These are phyloP conservation scores for Malus asiatica DNA, from an alignment of 306 rosid species.

Conservation along the genomic window DNA sequence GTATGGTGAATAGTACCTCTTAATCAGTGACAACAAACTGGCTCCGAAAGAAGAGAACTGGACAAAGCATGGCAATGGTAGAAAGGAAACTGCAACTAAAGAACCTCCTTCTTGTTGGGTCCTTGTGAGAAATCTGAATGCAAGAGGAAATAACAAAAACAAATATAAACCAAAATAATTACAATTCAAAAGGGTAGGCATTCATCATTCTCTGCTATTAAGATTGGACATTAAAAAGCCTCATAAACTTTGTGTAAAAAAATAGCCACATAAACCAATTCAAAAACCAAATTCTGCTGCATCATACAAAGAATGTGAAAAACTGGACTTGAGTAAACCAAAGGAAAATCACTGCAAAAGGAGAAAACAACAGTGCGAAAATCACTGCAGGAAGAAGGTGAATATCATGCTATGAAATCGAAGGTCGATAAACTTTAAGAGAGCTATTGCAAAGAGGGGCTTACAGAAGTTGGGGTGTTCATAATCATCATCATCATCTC, in stretches of 20 bases:
- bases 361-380: too few relatives aligned
- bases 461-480: conserved; percentile 16
- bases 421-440: not conserved
- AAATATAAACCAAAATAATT: too few relatives aligned
- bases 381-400: too few relatives aligned
- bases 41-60: conserved; percentile 27
- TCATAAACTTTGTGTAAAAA: not conserved
- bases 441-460: not conserved
- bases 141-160: not conserved
- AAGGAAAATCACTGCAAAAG: too few relatives aligned
- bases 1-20: conserved; percentile 14
- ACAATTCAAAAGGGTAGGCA: not conserved
- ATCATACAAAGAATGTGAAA: not conserved
- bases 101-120: not conserved
- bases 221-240: not conserved
- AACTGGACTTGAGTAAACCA: not conserved
- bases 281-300: not conserved
- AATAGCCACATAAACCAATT: not conserved
- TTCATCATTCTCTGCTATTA: not conserved
- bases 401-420: too few relatives aligned
- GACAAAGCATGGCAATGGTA: conserved; percentile 9
- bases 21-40: conserved; percentile 15
- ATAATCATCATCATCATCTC: not conserved
- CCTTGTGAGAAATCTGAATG: conserved; percentile 3
- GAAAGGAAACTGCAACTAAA: conserved; percentile 13